Evolutionary conservation across 2,329 filamentous ascomycete genomes (phyloP), one percentile per base, ranked within the genome.

Genomic region (Amauroascus verrucosus): DNA sequence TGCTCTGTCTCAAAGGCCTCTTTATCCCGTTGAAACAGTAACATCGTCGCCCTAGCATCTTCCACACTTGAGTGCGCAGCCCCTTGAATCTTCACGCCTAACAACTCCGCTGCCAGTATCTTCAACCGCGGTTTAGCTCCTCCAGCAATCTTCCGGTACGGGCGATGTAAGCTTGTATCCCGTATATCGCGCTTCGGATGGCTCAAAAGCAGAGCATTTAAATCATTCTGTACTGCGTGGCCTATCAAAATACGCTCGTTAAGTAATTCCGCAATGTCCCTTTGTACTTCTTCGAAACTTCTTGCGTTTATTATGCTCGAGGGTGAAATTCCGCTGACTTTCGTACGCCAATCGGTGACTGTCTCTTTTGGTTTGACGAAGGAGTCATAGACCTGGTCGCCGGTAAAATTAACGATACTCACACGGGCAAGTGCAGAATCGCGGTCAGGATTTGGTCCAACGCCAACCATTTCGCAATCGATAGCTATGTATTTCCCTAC

Each of bases 391-490:
- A 98, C 74, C 68, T 95, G 88, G 26, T 85, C 80, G 16, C 90
- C 90, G 66, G 96, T 88, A 69, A 90, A 98, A 69, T 97, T 95
- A 60, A 96, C 90, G 14, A 95, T 74, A 64, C 87, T 95, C 53
- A 91, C 88, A 45, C 93, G 81, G 1, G 93, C 93, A 43, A 98
- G 79, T 0, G 82, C 83, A 33, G 88, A 89, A 64, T 84, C 76
- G 20, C 81, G 79, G 48, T 81, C 81, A 2, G 80, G 80, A 69
- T 73, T 68, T 2, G 71, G 72, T 0, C 80, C 79, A 0, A 94
- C 81, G 46, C 91, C 93, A 24, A 98, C 93, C 93, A 98, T 98
- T 72, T 98, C 93, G 69, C 93, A 98, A 73, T 98, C 93, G 45
- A 98, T 81, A 18, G 87, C 86, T 40, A 98, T 73, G 67, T 95